Conservation (phyloP, 1,284 basidiomycete genomes). For the Malassezia sp. region DNA sequence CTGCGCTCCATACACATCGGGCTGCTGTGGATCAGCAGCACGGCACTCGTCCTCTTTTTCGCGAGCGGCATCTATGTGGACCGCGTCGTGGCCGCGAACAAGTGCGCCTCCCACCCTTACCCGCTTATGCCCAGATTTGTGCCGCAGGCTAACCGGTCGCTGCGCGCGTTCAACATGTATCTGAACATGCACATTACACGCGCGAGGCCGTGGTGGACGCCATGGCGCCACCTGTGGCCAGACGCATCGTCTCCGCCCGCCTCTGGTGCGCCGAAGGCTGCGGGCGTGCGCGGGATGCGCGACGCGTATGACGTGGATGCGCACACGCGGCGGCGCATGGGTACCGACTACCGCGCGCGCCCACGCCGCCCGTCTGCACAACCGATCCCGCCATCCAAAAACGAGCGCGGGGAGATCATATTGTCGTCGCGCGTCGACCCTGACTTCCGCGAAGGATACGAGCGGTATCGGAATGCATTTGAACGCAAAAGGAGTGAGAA, state of each 20-base stretch:
- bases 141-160: conserved; percentile 81
- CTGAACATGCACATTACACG: conserved; percentile 67
- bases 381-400: conserved; percentile 67
- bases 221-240: not conserved
- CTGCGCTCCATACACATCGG: conserved; percentile 31
- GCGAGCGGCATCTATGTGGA: conserved; percentile 91
- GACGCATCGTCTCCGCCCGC: too few relatives aligned
- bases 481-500: conserved; percentile 65
- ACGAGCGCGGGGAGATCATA: conserved; percentile 89
- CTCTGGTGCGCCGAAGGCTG: too few relatives aligned
- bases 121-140: conserved; percentile 56
- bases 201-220: not conserved
- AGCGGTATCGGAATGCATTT: conserved; percentile 80
- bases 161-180: conserved; percentile 90
- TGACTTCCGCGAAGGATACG: conserved; percentile 77
- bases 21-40: conserved; percentile 48
- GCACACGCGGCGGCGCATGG: not conserved
- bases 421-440: conserved; percentile 78
- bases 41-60: conserved; percentile 86
- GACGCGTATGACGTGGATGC: too few relatives aligned
- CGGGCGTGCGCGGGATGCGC: too few relatives aligned
- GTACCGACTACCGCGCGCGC: conserved; percentile 35
- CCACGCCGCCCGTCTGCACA: conserved; percentile 60
- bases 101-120: conserved; percentile 51
- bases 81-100: conserved; percentile 89